Base-by-base conservation (phyloP, 78 protist genomes). In the Emiliania huxleyi region DNA sequence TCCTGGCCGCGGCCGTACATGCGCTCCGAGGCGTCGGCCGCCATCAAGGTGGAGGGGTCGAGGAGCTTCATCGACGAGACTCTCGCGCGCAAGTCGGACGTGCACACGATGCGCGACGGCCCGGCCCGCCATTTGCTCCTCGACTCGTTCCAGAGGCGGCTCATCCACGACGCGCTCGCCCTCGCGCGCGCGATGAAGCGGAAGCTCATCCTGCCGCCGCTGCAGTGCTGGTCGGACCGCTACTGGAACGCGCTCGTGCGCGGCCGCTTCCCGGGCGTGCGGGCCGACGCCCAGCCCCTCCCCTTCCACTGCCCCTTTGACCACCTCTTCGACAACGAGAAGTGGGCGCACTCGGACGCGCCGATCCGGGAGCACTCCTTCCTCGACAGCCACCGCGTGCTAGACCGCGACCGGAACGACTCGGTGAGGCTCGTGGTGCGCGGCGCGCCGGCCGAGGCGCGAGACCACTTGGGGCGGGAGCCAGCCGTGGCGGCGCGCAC, bases 261-360 rank as follows among this genome's bases (percentile, higher is more conserved):
- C 29, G 4, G 89, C 46, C 89, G 89, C 38, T 44, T 42, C 56
- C 89, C 89, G 15, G 52, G 48, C 35, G 85, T 77, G 35, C 3
- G n/a, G 18, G 35, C 44, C 19, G 46, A 40, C n/a, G 43, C 8
- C 6, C 89, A 44, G 1, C 52, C 56, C 29, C 35, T 81, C 6
- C 89, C 89, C 21, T 81, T 81, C 89, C 55, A 44, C 37, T 81
- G 89, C 89, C 89, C 89, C 4, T 42, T 81, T 11, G 89, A 81
- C 89, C 89, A 81, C 37, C 40, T 81, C 43, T 81, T 29, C 55
- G 52, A 42, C 55, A 2, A n/a, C 56, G 89, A 81, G 35, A 81
- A 81, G 62, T 81, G 89, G 89, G 89, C 23, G 35, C 85, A 77
- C 29, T 77, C 85, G 85, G 85, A 77, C 29, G 85, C 26, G n/a